These are phyloP conservation scores for Mycena citricolor DNA, from an alignment of 1,284 basidiomycete genomes.

Conservation along the genomic window DNA sequence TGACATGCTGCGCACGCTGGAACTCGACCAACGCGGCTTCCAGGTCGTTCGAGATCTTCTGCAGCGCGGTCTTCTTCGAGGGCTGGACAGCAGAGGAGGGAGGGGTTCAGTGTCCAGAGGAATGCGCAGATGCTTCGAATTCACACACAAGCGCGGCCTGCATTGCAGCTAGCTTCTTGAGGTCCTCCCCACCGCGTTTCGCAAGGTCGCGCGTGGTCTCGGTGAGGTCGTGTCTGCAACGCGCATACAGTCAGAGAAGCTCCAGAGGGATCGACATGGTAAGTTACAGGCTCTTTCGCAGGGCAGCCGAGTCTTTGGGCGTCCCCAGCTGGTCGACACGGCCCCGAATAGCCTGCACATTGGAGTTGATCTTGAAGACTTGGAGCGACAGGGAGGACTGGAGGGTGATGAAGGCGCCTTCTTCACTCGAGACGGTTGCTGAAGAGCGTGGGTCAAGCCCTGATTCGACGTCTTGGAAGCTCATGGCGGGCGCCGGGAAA, in stretches of 20 bases:
- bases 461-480: slow-evolving; percentile 77
- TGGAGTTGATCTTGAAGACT: slow-evolving; percentile 98
- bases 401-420: slow-evolving; percentile 74
- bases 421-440: slow-evolving; percentile 54
- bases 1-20: slow-evolving; percentile 87
- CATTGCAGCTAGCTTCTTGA: slow-evolving; percentile 80
- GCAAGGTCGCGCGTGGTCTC: slow-evolving; percentile 93
- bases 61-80: slow-evolving; percentile 72
- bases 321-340: slow-evolving; percentile 90
- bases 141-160: slow-evolving; percentile 61
- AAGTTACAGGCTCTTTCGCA: slow-evolving; percentile 83
- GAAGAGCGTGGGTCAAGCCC: slow-evolving; percentile 48
- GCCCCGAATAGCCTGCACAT: slow-evolving; percentile 93
- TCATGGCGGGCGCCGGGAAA: slow-evolving; percentile 45
- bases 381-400: slow-evolving; percentile 92
- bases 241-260: neutral
- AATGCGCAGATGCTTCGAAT: slow-evolving; percentile 4
- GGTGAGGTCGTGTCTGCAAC: slow-evolving; percentile 77
- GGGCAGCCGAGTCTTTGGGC: slow-evolving; percentile 66
- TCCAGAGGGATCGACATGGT: slow-evolving; percentile 35
- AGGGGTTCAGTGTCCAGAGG: too few relatives aligned
- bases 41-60: slow-evolving; percentile 95
- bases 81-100: slow-evolving; percentile 43
- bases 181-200: slow-evolving; percentile 88
- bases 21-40: slow-evolving; percentile 87